phyloP scores from a whole-genome alignment of 805 yeast species.

The Saturnispora zaruensis region DNA sequence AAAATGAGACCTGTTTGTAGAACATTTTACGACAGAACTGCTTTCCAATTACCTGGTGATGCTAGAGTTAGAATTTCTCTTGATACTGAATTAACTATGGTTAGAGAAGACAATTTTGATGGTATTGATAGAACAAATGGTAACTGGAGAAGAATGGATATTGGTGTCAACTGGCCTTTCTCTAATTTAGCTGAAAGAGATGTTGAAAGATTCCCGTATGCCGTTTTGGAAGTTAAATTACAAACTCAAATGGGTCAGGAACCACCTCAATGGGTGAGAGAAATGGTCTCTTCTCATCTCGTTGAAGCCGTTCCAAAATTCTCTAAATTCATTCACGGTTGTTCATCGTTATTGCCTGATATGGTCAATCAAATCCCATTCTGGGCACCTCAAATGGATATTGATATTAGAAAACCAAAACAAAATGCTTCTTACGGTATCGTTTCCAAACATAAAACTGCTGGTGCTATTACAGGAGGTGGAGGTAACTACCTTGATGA shows the following conservation, averaged over 20 bases:
- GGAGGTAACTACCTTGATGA: constrained; percentile 57
- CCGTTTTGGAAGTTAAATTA: constrained; percentile 91
- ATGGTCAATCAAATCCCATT: constrained; percentile 81
- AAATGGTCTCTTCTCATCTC: constrained; percentile 80
- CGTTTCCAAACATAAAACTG: constrained; percentile 34
- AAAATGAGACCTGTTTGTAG: constrained; percentile 90
- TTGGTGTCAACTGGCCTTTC: constrained; percentile 96
- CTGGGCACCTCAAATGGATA: constrained; percentile 97
- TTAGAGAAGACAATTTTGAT: constrained; percentile 95
- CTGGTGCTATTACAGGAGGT: constrained; percentile 15
- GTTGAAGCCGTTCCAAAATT: constrained; percentile 98
- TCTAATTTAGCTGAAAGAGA: constrained; percentile 75
- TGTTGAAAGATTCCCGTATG: constrained; percentile 91
- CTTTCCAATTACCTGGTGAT: constrained; percentile 98
- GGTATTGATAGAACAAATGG: constrained; percentile 82
- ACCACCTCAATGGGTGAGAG: constrained; percentile 97
- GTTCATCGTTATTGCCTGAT: constrained; percentile 84
- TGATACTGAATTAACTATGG: constrained; percentile 95
- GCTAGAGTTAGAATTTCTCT: constrained; percentile 97
- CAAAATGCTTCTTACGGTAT: constrained; percentile 53
- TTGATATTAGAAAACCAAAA: constrained; percentile 87
- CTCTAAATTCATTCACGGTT: constrained; percentile 95
- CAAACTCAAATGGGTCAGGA: constrained; percentile 98
- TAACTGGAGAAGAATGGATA: constrained; percentile 98
- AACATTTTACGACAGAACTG: constrained; percentile 95